phyloP scores from a whole-genome alignment of 2,329 filamentous ascomycete genomes.

The Alternaria arborescens region DNA sequence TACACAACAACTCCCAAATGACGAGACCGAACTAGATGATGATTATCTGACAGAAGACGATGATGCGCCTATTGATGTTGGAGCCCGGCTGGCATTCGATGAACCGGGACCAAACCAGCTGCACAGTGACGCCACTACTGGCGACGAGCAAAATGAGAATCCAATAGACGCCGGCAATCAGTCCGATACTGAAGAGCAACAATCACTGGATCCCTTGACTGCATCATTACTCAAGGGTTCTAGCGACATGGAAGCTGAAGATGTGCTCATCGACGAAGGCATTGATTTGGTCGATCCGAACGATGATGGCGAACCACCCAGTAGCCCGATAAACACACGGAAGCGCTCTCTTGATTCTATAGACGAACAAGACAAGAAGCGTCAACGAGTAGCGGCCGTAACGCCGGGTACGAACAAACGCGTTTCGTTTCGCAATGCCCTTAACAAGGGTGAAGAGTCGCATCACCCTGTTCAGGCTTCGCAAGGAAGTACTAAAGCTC shows the following conservation, averaged over 20 bases:
- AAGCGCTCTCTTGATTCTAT: slow-evolving; percentile 32
- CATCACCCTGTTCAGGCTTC: slow-evolving; percentile 42
- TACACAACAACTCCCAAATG: slow-evolving; percentile 22
- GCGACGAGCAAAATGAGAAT: slow-evolving; percentile 36
- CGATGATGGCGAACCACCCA: slow-evolving; percentile 20
- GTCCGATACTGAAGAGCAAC: slow-evolving; percentile 33
- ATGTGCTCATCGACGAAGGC: slow-evolving; percentile 30
- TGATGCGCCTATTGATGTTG: neutral
- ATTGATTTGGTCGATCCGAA: slow-evolving; percentile 29
- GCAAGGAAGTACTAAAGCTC: slow-evolving; percentile 53
- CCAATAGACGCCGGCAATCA: slow-evolving; percentile 27
- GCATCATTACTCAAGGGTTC: slow-evolving; percentile 30
- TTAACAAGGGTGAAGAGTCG: neutral
- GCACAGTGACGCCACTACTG: slow-evolving; percentile 15
- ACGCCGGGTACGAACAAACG: slow-evolving; percentile 17
- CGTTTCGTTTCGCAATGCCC: slow-evolving; percentile 21
- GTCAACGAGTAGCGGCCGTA: slow-evolving; percentile 23
- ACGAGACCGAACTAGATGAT: slow-evolving; percentile 3
- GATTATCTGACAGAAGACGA: neutral
- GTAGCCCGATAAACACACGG: slow-evolving; percentile 11
- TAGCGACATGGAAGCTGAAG: slow-evolving; percentile 5
- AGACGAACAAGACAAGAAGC: slow-evolving; percentile 20
- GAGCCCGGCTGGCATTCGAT: neutral
- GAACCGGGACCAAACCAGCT: neutral
- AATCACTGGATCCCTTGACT: slow-evolving; percentile 43